These are phyloP conservation scores for Nicotiana paniculata DNA, from an alignment of 257 asterid genomes.

Conservation along the genomic window DNA sequence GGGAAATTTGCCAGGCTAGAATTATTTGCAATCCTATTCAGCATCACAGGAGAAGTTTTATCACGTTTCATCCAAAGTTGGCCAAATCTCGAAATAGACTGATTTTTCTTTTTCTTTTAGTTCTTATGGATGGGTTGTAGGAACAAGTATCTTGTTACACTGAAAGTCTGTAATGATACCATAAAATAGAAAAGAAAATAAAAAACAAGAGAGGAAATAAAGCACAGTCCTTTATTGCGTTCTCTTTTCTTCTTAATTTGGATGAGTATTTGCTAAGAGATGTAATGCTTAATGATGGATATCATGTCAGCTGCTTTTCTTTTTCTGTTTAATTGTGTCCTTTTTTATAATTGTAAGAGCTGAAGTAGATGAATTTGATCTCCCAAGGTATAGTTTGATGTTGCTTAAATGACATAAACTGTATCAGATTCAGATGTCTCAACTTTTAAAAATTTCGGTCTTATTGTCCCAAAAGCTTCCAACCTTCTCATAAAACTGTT, in stretches of 20 bases:
- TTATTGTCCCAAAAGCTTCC: background rate
- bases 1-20: no score
- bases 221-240: background rate
- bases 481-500: background rate
- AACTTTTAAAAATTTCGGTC: background rate
- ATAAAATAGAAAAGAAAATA: background rate
- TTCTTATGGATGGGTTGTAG: background rate
- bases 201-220: background rate
- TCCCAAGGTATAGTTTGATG: background rate
- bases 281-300: background rate
- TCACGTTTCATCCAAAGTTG: no score
- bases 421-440: background rate
- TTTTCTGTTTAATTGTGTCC: background rate
- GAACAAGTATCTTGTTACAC: background rate
- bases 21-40: no score
- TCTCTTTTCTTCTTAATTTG: background rate
- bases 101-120: background rate
- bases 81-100: no score
- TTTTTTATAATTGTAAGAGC: background rate
- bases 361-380: background rate
- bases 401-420: background rate
- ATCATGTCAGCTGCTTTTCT: background rate
- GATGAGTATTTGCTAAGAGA: background rate
- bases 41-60: no score
- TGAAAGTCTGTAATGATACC: background rate